A percentile compares a stretch with the other conserved stretches of the same genome.
phyloP scores from a whole-genome alignment of 148 eudicot genomes.

The Chenopodium quinoa region DNA sequence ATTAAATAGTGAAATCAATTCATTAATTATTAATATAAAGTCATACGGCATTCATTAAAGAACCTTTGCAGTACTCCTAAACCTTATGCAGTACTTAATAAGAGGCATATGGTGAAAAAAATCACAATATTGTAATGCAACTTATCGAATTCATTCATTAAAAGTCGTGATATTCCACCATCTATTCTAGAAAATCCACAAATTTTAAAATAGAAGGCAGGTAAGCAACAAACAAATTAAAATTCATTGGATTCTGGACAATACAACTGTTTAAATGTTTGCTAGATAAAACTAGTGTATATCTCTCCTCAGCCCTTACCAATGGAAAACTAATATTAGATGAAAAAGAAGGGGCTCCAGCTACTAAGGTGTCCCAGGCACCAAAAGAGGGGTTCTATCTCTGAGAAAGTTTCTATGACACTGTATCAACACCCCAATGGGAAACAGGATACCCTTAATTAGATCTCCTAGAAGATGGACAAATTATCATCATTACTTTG shows the following conservation, averaged over 20 bases:
- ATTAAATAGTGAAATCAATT: too few relatives aligned
- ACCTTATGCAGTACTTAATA: neutral
- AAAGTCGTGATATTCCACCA: neutral
- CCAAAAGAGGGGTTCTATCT: neutral
- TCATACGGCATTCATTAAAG: too few relatives aligned
- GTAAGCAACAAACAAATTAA: neutral
- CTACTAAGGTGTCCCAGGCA: neutral
- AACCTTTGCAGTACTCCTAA: too few relatives aligned
- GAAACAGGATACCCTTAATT: too few relatives aligned
- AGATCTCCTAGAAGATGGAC: neutral
- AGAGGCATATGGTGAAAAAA: too few relatives aligned
- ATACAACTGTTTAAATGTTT: neutral
- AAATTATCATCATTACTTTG: neutral
- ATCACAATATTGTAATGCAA: too few relatives aligned
- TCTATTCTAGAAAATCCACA: neutral
- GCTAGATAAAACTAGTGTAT: neutral
- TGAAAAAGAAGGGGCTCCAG: neutral
- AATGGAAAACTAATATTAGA: neutral
- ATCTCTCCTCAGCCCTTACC: neutral
- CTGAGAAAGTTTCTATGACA: neutral
- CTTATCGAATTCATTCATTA: neutral
- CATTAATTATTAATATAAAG: too few relatives aligned
- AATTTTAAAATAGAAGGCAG: neutral
- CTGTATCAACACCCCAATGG: neutral
- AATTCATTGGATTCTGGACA: neutral